These are phyloP conservation scores for Euphorbia lathyris DNA, from an alignment of 345 rosid species.

Conservation along the genomic window DNA sequence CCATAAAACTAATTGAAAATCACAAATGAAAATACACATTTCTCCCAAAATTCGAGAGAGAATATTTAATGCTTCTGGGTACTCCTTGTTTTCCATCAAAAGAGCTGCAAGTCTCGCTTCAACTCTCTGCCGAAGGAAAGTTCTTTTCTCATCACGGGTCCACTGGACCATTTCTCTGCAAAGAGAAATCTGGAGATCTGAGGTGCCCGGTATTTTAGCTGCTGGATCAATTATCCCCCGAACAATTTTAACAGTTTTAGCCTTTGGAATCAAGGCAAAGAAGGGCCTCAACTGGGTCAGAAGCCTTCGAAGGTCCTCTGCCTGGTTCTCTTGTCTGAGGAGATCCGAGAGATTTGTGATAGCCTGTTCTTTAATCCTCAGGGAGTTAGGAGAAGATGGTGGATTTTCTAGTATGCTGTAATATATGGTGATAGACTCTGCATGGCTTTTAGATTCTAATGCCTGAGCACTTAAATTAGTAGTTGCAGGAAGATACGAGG, in stretches of 20 bases:
- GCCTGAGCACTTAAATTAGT: constrained; percentile 67
- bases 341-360: constrained; percentile 73
- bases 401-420: constrained; percentile 72
- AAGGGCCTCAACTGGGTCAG: constrained; percentile 80
- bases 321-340: constrained; percentile 73
- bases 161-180: constrained; percentile 91
- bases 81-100: constrained; percentile 82
- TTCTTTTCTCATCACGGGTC: constrained; percentile 90
- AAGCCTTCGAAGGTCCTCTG: constrained; percentile 72
- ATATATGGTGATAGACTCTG: constrained; percentile 65
- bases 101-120: constrained; percentile 95
- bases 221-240: constrained; percentile 80
- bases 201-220: constrained; percentile 90
- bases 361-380: constrained; percentile 79
- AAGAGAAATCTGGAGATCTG: constrained; percentile 88
- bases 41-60: too few species aligned
- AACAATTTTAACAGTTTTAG: constrained; percentile 91
- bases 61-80: constrained; percentile 69
- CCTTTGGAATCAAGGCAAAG: constrained; percentile 87
- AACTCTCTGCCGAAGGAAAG: constrained; percentile 87
- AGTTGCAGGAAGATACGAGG: constrained; percentile 32
- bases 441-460: constrained; percentile 58
- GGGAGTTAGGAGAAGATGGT: constrained; percentile 77
- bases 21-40: too few species aligned
- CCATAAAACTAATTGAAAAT: too few species aligned